Base-by-base conservation (phyloP, 2,329 filamentous ascomycete genomes). In the Arthrobotrys pseudoclavata region DNA sequence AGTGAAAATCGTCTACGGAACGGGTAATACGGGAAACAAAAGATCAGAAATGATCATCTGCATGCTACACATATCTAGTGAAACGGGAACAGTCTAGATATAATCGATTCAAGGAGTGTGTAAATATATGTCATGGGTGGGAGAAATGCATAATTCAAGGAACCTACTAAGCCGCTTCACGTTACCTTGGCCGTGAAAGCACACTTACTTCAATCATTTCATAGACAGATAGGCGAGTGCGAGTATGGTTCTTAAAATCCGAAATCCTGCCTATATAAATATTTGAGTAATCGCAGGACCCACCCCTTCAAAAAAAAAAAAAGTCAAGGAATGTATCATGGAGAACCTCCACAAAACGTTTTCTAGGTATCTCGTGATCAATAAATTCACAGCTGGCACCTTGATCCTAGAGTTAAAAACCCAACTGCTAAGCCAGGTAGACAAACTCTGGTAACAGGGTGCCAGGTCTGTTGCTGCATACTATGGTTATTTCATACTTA, bases 121-220 rank as follows among this genome's bases (percentile, higher is more conserved):
- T 60, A n/a, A 7, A 10, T 60, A n/a, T 60, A 18, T 60, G 20
- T 60, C 55, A 60, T 60, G 34, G 34, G 10, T 42, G 34, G 55
- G 55, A 57, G 15, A n/a, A 42, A 5, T 60, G 55, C 55, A 20
- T 42, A 42, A 60, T 26, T 40, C 55, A 63, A 63, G 55, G 67
- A 69, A 75, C 70, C 53, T 68, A 63, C 70, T 75, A 57, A 22
- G n/a, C 20, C 48, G 52, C 53, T 55, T 48, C 63, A 63, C 70
- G 70, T 69, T 75, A 75, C 70, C 70, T 69, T 75, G 13, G 63
- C 70, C 63, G 70, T 75, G 63, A 64, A 37, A 34, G 47, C 55
- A 69, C 70, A 75, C 70, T 50, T 75, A 75, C 70, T 60, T 37
- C 10, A 50, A 40, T 57, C 55, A 60, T 60, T 24, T 42, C 34